Base-by-base conservation (phyloP, 805 yeast genomes). In the Wickerhamiella vanderwaltii region DNA sequence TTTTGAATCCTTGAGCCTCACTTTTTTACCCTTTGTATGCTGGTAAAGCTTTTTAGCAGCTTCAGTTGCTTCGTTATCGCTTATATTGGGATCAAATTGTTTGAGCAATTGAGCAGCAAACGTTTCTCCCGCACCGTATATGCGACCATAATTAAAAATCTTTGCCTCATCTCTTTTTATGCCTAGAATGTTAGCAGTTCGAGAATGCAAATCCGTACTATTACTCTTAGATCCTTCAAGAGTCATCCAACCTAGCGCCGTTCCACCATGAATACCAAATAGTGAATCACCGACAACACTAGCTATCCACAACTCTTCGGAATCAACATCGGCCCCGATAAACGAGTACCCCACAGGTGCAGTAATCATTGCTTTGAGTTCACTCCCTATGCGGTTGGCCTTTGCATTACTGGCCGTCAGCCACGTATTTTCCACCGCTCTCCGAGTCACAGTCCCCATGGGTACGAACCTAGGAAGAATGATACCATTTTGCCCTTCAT, bases 211-310 rank as follows among this genome's bases (percentile, higher is more conserved):
- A 62, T 91, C 99, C 0, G 99, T 93, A 4, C 91, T 93, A 42
- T 81, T 88, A 43, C 65, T 68, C 61, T 91, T 91, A 3, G 88
- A 77, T 15, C 99, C 99, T 64, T 91, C 99, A 43, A 91, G 67
- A 1, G 96, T 87, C 99, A 91, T 93, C 98, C 98, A 93, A 0
- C 97, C 96, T 42, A 93, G 71, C 0, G 97, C 94, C 0, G 97
- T 85, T 11, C 93, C 93, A 5, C 98, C 99, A 59, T 91, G 99
- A 18, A 82, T 64, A 25, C 79, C 74, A 60, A 88, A 84, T 40
- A 79, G 73, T 0, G 97, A 78, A 57, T 91, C 99, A 3, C 98
- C 96, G 24, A 88, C 77, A 18, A 93, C 63, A 15, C 95, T 81
- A 0, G 98, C 98, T 50, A 91, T 91, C 99, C 99, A 91, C 32